Evolutionary conservation across 441 rosid genomes (phyloP), one percentile per base, ranked within the genome.

Genomic region (Gossypium schwendimanii): DNA sequence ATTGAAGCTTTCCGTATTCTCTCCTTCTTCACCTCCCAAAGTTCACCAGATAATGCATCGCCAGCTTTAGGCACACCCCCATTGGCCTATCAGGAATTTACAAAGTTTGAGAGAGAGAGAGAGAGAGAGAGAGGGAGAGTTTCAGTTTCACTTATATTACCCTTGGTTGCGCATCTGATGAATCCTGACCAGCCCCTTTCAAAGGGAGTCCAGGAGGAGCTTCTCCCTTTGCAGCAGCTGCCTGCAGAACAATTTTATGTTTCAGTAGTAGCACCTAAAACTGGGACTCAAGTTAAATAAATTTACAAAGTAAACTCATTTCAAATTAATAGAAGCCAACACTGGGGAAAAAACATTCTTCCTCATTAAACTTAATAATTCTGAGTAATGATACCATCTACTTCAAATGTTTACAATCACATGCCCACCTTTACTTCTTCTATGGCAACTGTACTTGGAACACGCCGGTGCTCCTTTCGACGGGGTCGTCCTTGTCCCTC

Each of bases 141-240:
- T 55, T 72, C 14, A 54, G 47, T 47, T 73, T 71, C 73, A 75
- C 41, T 73, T 60, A 79, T 44, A 41, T 53, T 76, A 91, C 98
- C 90, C 84, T 83, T 26, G 91, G 90, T 61, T 86, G 89, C 74
- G 91, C 86, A 80, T 95, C 98, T 62, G 98, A 89, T 70, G 98
- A 90, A 83, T 93, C 96, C 84, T 91, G 98, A 77, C 97, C 98
- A 73, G 96, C 98, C 71, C 98, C 97, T 82, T 93, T 96, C 62
- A 93, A 81, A 84, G 98, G 99, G 71, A 96, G 96, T 72, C 99
- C 99, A 45, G 90, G 97, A 82, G 97, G 99, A 66, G 98, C 94
- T 88, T 96, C 99, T 79, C 99, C 98, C 86, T 96, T 96, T 21
- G 97, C 99, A 47, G 98, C 97, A 73, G 98, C 97, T 80, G 97